Percentiles rank a stretch among this genome's conserved stretches.
Conservation (phyloP, 345 rosid species). For the Populus simonii region DNA sequence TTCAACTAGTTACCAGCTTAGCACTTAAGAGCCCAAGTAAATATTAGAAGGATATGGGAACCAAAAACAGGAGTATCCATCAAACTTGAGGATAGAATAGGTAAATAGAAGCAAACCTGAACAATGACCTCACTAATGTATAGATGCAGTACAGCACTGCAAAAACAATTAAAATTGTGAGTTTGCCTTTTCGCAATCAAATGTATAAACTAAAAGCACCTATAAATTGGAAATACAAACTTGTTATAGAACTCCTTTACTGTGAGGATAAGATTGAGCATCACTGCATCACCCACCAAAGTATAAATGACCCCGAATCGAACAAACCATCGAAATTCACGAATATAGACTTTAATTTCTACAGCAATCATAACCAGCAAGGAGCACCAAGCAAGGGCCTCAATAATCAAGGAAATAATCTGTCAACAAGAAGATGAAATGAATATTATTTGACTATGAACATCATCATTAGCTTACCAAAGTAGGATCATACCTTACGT, state of each 20-base stretch:
- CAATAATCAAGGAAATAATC: constrained; percentile 65
- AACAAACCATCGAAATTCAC: constrained; percentile 86
- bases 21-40: background rate
- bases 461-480: background rate
- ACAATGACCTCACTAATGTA: constrained; percentile 76
- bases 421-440: constrained; percentile 31
- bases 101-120: constrained; percentile 54
- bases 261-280: constrained; percentile 74
- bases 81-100: background rate
- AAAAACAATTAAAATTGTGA: constrained; percentile 29
- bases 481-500: background rate
- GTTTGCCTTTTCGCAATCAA: constrained; percentile 8
- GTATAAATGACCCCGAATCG: constrained; percentile 77
- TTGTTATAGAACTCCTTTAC: constrained; percentile 66
- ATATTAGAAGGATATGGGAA: background rate
- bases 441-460: constrained; percentile 8
- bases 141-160: constrained; percentile 70
- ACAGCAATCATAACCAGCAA: constrained; percentile 62
- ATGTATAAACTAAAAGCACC: background rate
- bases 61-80: background rate
- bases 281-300: constrained; percentile 77
- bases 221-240: constrained; percentile 31
- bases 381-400: constrained; percentile 85
- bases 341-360: constrained; percentile 79
- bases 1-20: background rate